These are phyloP conservation scores for Shiraia bambusicola DNA, from an alignment of 2,329 filamentous ascomycete genomes.

Conservation along the genomic window DNA sequence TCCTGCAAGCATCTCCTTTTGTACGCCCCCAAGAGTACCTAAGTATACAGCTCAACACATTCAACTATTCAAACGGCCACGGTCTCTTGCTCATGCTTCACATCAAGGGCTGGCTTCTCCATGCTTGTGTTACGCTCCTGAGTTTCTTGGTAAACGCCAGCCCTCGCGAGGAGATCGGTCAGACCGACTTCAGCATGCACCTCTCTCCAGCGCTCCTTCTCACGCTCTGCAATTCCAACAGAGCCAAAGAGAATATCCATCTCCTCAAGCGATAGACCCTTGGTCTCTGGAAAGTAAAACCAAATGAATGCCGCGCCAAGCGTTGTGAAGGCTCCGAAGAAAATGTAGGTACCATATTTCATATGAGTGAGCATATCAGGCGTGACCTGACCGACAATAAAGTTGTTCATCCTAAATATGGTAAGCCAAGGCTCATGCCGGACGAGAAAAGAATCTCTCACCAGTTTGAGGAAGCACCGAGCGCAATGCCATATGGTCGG, in stretches of 20 bases:
- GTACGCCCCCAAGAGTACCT: too few relatives aligned
- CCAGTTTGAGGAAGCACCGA: slow-evolving; percentile 43
- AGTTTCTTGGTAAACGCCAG: slow-evolving; percentile 15
- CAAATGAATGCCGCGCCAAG: slow-evolving; percentile 12
- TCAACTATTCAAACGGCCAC: slow-evolving; percentile 3
- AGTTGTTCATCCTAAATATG: slow-evolving; percentile 35
- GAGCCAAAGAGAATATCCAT: slow-evolving; percentile 39
- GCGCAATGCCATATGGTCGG: slow-evolving; percentile 41
- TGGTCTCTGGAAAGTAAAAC: slow-evolving; percentile 25
- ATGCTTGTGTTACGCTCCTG: slow-evolving; percentile 4
- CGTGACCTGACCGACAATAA: slow-evolving; percentile 41
- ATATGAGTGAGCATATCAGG: slow-evolving; percentile 38
- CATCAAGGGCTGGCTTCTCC: slow-evolving; percentile 20
- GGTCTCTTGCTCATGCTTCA: slow-evolving; percentile 8
- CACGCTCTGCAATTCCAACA: slow-evolving; percentile 65
- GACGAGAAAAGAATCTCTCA: slow-evolving; percentile 11
- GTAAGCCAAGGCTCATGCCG: not conserved
- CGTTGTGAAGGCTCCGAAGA: slow-evolving; percentile 37
- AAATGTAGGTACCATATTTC: slow-evolving; percentile 43
- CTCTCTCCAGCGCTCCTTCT: slow-evolving; percentile 70
- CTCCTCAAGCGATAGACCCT: slow-evolving; percentile 24
- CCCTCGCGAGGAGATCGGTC: slow-evolving; percentile 33
- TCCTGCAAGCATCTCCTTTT: not conserved
- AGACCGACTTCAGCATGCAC: slow-evolving; percentile 71
- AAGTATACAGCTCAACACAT: too few relatives aligned